Evolutionary conservation across 1,139 yeast genomes (phyloP), one percentile per base, ranked within the genome.

Genomic region (Lodderomyces parapsilosis): DNA sequence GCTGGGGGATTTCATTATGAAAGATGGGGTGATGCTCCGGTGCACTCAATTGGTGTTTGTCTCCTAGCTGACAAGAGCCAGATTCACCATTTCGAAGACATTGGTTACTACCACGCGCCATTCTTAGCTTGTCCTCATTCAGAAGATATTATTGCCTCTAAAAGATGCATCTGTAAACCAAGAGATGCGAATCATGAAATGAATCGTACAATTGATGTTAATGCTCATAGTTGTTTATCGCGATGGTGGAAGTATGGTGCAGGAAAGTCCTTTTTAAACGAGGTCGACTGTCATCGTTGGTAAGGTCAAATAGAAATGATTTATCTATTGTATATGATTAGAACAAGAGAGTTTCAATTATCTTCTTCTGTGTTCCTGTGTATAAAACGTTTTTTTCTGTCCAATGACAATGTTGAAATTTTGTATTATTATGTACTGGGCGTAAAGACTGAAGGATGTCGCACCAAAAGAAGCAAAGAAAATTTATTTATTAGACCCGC

Each of bases 21-120:
- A 62, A 71, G 99, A 51, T 93, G 98, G 99, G 99, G 99, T 3
- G 99, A 93, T 66, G 98, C 98, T 0, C 98, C 99, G 0, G 96
- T 93, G 5, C 98, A 93, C 62, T 75, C 96, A 0, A 76, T 91
- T 27, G 98, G 82, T 0, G 78, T 83, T 4, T 65, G 83, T 1
- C 61, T 91, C 28, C 65, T 93, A 41, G 69, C 89, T 43, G 88
- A 86, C 56, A 79, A 73, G 48, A 62, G 78, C 36, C 81, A 84
- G 54, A 76, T 93, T 41, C 91, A 87, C 56, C 96, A 90, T 62
- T 91, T 93, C 61, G 95, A 90, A 50, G 96, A 90, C 56, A 76
- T 93, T 23, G 98, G 97, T 0, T 93, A 93, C 63, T 76, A 61
- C 53, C 98, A 93, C 65, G 69, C 77, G 1, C 99, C 99, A 0